Evolutionary conservation across 106 monocot species (phyloP), one percentile per base, ranked within the genome.

Genomic region (Dioscorea zingiberensis): DNA sequence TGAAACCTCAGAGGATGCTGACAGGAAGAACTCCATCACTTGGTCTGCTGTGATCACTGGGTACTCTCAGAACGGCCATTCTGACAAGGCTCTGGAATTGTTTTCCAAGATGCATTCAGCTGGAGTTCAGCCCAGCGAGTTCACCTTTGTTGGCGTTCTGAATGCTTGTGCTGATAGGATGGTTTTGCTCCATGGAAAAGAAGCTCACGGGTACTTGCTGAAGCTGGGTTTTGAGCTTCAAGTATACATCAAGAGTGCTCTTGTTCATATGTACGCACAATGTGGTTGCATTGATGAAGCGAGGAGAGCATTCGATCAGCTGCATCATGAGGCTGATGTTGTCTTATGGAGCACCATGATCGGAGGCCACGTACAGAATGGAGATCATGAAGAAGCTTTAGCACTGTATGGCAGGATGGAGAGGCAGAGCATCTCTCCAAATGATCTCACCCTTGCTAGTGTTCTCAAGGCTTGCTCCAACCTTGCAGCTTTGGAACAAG

Each of bases 41-140:
- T 90, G 90, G 90, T 85, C 85, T 21, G 85, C 90, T 0, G 74
- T 90, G 80, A 77, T 90, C 47, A 90, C 82, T 23, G 90, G 83
- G 26, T 80, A 59, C 63, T 74, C 85, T 10, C 90, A 90, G 58
- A 90, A 90, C 64, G 74, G 80, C 7, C 61, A 74, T 27, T 53
- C 69, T 2, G 13, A 3, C 0, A 72, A 83, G 64, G 82, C 85
- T 32, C 53, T 90, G 62, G 59, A 32, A 18, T 30, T 85, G 58
- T 90, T 90, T 59, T 60, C 62, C 3, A 4, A 60, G 19, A 90
- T 90, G 90, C 85, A 82, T 21, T 61, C 11, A 15, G 38, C 54
- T 25, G 83, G 72, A 28, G 28, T 77, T 25, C 65, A 55, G 17
- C 83, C 90, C 0, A 90, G 62, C 48, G 83, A 90, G 44, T 90